These are phyloP conservation scores for Cladosporium sphaerospermum DNA, from an alignment of 2,329 filamentous ascomycete genomes.

Conservation along the genomic window DNA sequence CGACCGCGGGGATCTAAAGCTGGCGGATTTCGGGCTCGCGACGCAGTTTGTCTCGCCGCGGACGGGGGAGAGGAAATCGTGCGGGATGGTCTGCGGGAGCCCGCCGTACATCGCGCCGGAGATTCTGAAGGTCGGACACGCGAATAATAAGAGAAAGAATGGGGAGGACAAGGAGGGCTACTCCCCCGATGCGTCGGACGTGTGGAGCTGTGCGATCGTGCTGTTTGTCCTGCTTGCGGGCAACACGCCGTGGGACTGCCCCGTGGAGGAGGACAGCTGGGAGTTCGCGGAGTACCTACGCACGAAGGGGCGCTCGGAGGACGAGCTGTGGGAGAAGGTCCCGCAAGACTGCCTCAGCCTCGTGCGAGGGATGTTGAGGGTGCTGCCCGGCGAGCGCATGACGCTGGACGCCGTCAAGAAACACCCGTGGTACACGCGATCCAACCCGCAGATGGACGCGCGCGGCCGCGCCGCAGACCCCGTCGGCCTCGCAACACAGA, in stretches of 20 bases:
- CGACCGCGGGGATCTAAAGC: conserved; percentile 76
- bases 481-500: conserved; percentile 80
- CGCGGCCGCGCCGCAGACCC: conserved; percentile 74
- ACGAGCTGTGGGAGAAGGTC: conserved; percentile 78
- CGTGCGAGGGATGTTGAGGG: conserved; percentile 85
- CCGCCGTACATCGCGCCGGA: conserved; percentile 97
- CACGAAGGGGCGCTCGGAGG: conserved; percentile 68
- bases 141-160: conserved; percentile 40
- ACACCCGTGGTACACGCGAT: conserved; percentile 89
- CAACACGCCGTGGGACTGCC: conserved; percentile 97
- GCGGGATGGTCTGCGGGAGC: conserved; percentile 86
- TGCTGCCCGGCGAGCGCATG: conserved; percentile 70
- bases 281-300: conserved; percentile 85
- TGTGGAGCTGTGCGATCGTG: conserved; percentile 98
- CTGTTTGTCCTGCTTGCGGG: conserved; percentile 90
- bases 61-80: conserved; percentile 73
- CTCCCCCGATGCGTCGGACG: conserved; percentile 73
- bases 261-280: conserved; percentile 68
- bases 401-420: conserved; percentile 78
- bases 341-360: conserved; percentile 71
- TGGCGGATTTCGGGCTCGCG: conserved; percentile 94
- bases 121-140: conserved; percentile 54
- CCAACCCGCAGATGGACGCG: conserved; percentile 67
- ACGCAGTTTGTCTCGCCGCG: conserved; percentile 76
- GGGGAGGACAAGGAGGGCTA: conserved; percentile 53